Percentiles rank a stretch among this genome's conserved stretches.
Conservation (phyloP, 768 basidiomycete genomes). For the Astraeus odoratus region DNA sequence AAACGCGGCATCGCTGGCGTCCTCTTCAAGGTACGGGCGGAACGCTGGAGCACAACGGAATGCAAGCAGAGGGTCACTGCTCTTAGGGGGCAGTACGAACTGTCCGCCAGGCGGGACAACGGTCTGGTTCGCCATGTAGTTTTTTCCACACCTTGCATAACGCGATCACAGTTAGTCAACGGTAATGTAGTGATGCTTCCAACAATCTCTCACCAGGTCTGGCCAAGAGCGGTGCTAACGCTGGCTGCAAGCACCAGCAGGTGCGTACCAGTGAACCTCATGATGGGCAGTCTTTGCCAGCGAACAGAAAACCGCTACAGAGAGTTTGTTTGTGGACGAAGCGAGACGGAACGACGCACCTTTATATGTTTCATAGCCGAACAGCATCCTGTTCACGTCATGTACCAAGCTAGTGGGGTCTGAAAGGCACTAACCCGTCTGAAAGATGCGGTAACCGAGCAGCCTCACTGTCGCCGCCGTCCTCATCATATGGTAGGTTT, state of each 20-base stretch:
- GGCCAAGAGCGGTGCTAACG: conserved; percentile 12
- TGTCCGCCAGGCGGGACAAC: conserved; percentile 40
- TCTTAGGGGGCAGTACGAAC: conserved; percentile 32
- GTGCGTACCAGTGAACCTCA: conserved; percentile 13
- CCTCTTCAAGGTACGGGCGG: conserved; percentile 41
- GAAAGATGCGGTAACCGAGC: not conserved
- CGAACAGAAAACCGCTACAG: not conserved
- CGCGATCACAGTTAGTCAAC: not conserved
- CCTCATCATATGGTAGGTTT: not conserved
- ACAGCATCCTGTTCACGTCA: conserved; percentile 1
- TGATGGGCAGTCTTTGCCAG: not conserved
- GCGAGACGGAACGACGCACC: not conserved
- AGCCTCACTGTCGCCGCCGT: conserved; percentile 1
- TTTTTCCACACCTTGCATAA: conserved; percentile 42
- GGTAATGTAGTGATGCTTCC: not conserved
- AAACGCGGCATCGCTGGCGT: conserved; percentile 20
- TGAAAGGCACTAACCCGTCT: not conserved
- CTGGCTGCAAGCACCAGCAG: conserved; percentile 9
- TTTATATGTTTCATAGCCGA: not conserved
- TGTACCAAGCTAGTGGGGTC: not conserved
- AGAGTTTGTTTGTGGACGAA: not conserved
- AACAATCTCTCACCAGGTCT: conserved; percentile 22
- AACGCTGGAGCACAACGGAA: conserved; percentile 42
- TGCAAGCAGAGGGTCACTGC: conserved; percentile 33
- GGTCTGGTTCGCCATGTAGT: conserved; percentile 35